Conservation (phyloP, 306 rosid species). For the Rubus idaeus region DNA sequence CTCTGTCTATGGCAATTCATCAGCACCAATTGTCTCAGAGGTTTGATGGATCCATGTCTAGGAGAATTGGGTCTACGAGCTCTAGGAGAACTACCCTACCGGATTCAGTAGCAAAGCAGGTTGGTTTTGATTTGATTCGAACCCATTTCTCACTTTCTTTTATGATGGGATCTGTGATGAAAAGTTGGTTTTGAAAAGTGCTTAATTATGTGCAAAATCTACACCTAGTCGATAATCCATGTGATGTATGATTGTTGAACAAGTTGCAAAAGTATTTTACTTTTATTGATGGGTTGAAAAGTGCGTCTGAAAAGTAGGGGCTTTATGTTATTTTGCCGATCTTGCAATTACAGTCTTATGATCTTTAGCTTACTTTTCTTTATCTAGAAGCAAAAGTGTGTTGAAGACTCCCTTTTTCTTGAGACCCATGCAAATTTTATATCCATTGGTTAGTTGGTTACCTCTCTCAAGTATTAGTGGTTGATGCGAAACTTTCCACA, state of each 20-base stretch:
- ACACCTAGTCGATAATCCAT: background rate
- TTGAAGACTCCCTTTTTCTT: conserved; percentile 10
- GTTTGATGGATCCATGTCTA: conserved; percentile 95
- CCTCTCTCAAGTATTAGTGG: conserved; percentile 10
- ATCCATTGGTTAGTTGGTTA: conserved; percentile 1
- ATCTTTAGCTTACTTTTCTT: conserved; percentile 11
- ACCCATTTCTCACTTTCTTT: background rate
- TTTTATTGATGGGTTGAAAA: conserved; percentile 10
- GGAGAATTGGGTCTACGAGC: conserved; percentile 86
- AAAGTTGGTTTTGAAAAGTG: conserved; percentile 39
- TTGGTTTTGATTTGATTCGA: conserved; percentile 10
- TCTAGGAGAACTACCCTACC: conserved; percentile 63
- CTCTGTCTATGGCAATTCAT: conserved; percentile 86
- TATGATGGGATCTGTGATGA: conserved; percentile 33
- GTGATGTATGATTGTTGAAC: background rate
- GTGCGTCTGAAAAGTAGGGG: background rate
- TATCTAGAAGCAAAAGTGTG: conserved; percentile 17
- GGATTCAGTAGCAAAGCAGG: conserved; percentile 76
- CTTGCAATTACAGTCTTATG: conserved; percentile 14
- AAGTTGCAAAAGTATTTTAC: conserved; percentile 25
- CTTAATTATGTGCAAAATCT: conserved; percentile 24
- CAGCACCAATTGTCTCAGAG: conserved; percentile 95
- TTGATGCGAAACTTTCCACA: conserved; percentile 3
- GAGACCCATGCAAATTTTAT: conserved; percentile 1
- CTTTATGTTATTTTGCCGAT: background rate